These are phyloP conservation scores for Cryptococcus depauperatus DNA, from an alignment of 1,284 basidiomycete species.

Conservation along the genomic window DNA sequence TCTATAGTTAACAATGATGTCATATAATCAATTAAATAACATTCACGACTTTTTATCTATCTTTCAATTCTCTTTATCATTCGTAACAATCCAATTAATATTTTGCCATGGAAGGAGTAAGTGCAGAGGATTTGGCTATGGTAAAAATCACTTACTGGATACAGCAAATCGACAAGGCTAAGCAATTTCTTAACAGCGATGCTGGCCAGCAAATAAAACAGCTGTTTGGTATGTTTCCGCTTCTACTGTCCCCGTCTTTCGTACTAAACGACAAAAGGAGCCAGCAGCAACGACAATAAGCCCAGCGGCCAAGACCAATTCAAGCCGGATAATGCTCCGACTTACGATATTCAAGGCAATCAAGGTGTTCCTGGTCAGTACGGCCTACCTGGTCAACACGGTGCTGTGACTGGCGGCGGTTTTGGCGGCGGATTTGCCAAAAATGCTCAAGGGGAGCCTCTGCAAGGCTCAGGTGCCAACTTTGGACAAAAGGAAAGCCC, in stretches of 20 bases:
- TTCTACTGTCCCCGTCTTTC: not conserved
- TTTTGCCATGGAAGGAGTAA: slow-evolving; percentile 18
- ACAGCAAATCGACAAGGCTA: slow-evolving; percentile 24
- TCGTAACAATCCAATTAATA: not conserved
- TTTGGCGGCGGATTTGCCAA: slow-evolving; percentile 20
- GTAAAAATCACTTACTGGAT: not conserved
- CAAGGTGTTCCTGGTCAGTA: slow-evolving; percentile 16
- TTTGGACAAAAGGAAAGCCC: slow-evolving; percentile 11
- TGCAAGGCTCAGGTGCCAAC: slow-evolving; percentile 12
- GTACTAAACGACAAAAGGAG: not conserved
- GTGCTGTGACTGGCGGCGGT: slow-evolving; percentile 15
- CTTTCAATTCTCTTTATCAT: not conserved
- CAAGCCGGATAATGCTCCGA: slow-evolving; percentile 4
- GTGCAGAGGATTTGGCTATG: slow-evolving; percentile 1
- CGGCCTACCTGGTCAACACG: slow-evolving; percentile 20
- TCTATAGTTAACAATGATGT: not conserved
- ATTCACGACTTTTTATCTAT: too few relatives aligned
- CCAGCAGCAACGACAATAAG: not conserved
- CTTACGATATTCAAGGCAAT: slow-evolving; percentile 15
- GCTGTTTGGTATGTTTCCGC: slow-evolving; percentile 10
- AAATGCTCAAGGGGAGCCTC: slow-evolving; percentile 6
- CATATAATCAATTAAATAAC: not conserved
- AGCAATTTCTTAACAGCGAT: slow-evolving; percentile 23
- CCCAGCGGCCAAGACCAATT: not conserved
- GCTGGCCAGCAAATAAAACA: slow-evolving; percentile 23